These are phyloP conservation scores for Pinus tabuliformis DNA, from an alignment of 75 land plant genomes.

Conservation along the genomic window DNA sequence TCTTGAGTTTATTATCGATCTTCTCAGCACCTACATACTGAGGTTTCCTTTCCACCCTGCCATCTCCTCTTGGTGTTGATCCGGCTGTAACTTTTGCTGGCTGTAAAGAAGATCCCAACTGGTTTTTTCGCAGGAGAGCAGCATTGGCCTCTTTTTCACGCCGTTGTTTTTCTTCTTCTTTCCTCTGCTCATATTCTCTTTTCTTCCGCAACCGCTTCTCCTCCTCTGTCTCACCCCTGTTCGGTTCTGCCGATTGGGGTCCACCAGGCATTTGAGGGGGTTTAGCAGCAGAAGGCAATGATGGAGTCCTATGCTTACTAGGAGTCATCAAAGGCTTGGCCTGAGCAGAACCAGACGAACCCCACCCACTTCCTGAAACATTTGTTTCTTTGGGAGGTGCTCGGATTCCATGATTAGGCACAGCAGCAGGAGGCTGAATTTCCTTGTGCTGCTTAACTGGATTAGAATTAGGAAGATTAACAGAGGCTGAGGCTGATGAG, in stretches of 20 bases:
- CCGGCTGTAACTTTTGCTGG: background rate
- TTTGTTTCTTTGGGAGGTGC: background rate
- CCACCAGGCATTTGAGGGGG: background rate
- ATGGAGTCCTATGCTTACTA: constrained; percentile 7
- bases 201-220: constrained; percentile 53
- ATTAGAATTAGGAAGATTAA: constrained; percentile 5
- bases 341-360: background rate
- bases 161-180: constrained; percentile 46
- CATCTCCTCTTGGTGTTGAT: constrained; percentile 3
- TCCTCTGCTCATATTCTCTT: constrained; percentile 72
- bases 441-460: constrained; percentile 5
- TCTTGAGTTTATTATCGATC: constrained; percentile 76
- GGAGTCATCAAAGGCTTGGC: background rate
- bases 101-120: constrained; percentile 6
- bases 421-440: background rate
- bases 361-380: background rate
- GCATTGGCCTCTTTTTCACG: constrained; percentile 38
- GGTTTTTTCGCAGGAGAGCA: constrained; percentile 30
- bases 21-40: constrained; percentile 57
- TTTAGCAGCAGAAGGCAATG: background rate
- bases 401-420: background rate
- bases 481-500: background rate
- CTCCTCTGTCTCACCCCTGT: constrained; percentile 57
- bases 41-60: constrained; percentile 45
- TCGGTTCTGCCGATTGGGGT: constrained; percentile 1